Evolutionary conservation across 352 stramenopile species (phyloP), one percentile per base, ranked within the genome.

Genomic region (Thalassiosira hispida): DNA sequence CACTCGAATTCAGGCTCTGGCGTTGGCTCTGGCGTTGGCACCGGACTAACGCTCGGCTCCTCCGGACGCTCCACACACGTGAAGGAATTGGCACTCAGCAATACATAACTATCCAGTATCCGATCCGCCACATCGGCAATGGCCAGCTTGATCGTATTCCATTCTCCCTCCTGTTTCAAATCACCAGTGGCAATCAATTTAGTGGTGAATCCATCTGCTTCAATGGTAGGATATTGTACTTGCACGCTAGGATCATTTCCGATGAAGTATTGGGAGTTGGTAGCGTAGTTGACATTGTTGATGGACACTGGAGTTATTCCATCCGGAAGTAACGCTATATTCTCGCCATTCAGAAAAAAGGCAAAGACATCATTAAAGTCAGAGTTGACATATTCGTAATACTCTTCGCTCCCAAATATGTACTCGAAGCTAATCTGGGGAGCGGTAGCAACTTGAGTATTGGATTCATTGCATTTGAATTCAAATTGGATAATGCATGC

Each of bases 121-220:
- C 56, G 20, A 64, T 80, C 62, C 20, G 12, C 16, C 4, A 80
- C 63, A 52, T 80, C 62, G 2, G 33, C 72, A 20, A 65, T 69
- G 0, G 56, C 52, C 4, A 80, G 22, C 29, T 74, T 74, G 6
- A 80, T 74, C 16, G n/a, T 33, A 23, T 69, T 80, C 72, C 72
- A 80, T 16, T 56, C 44, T 16, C 16, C 12, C 1, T 14, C n/a
- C 9, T 40, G 3, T 4, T 27, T 27, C 0, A 61, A 49, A 11
- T 35, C 33, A 7, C 62, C 72, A 11, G 51, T 46, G 0, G 72
- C 72, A 27, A 57, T 80, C 20, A 80, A 14, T 23, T 71, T 40
- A 1, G 42, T 74, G n/a, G 72, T 80, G 20, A 80, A 64, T 7
- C 72, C 72, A 63, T 80, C 62, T 12, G 72, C 53, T 44, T 80